Conservation (phyloP, 345 rosid genomes). For the Microthlaspi erraticum region DNA sequence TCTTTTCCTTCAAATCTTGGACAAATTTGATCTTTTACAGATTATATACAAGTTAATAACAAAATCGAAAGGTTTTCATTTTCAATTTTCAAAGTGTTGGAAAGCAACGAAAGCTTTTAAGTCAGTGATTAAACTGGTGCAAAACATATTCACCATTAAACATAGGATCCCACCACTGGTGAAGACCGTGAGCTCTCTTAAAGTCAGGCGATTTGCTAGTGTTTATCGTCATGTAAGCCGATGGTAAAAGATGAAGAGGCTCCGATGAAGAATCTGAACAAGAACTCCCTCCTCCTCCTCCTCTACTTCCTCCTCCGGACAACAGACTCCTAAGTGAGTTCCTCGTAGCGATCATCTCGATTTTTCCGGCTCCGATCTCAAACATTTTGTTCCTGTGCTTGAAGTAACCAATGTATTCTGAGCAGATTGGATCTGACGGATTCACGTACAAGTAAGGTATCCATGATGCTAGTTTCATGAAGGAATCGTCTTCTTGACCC, state of each 20-base stretch:
- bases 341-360: conserved; percentile 57
- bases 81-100: not conserved
- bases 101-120: not conserved
- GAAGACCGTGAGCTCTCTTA: conserved; percentile 69
- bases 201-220: conserved; percentile 47
- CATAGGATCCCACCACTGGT: conserved; percentile 75
- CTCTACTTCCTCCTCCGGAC: conserved; percentile 39
- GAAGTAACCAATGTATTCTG: conserved; percentile 68
- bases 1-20: not conserved
- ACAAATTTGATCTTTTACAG: not conserved
- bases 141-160: conserved; percentile 47
- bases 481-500: conserved; percentile 44
- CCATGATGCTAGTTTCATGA: conserved; percentile 55
- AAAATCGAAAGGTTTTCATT: not conserved
- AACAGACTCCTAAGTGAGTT: conserved; percentile 52
- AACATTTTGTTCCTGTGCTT: conserved; percentile 72
- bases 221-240: conserved; percentile 57
- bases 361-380: conserved; percentile 56
- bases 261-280: conserved; percentile 32
- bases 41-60: not conserved
- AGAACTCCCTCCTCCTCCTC: conserved; percentile 36
- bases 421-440: conserved; percentile 57
- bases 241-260: conserved; percentile 68
- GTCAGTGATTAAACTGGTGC: conserved; percentile 36
- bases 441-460: conserved; percentile 60